A percentile compares a stretch with the other conserved stretches of the same genome.
phyloP scores from a whole-genome alignment of 805 yeast species.

The Naumovozyma castellii region DNA sequence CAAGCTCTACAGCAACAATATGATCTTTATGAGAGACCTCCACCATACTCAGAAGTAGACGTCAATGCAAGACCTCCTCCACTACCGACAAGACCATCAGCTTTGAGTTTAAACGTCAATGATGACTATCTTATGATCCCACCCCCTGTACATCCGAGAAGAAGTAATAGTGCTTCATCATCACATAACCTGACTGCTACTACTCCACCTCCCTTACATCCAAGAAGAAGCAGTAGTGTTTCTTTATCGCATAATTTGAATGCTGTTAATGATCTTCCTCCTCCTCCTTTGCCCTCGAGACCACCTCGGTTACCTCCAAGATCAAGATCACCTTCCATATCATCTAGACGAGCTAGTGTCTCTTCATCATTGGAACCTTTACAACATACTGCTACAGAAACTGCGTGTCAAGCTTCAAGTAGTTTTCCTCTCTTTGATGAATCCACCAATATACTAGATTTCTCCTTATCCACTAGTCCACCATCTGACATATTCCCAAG shows the following conservation, averaged over 20 bases:
- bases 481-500: conserved; percentile 37
- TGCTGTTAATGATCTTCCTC: too few relatives aligned
- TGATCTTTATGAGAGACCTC: conserved; percentile 4
- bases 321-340: conserved; percentile 1
- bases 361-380: neutral
- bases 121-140: neutral
- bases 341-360: neutral
- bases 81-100: neutral
- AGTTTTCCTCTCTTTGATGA: too few relatives aligned
- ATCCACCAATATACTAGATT: too few relatives aligned
- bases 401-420: too few relatives aligned
- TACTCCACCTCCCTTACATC: conserved; percentile 8
- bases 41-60: conserved; percentile 10
- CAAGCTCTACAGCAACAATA: too few relatives aligned
- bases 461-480: conserved; percentile 17
- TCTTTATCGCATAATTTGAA: too few relatives aligned
- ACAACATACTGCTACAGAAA: too few relatives aligned
- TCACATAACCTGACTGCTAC: neutral
- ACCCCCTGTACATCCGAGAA: neutral
- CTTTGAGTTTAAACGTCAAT: neutral
- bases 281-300: neutral
- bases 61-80: conserved; percentile 1
- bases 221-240: too few relatives aligned
- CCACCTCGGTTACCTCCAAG: conserved; percentile 1
- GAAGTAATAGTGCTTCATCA: neutral